A percentile compares a stretch with the other conserved stretches of the same genome.
Conservation (phyloP, 1,284 basidiomycete species). For the Mycena citricolor region DNA sequence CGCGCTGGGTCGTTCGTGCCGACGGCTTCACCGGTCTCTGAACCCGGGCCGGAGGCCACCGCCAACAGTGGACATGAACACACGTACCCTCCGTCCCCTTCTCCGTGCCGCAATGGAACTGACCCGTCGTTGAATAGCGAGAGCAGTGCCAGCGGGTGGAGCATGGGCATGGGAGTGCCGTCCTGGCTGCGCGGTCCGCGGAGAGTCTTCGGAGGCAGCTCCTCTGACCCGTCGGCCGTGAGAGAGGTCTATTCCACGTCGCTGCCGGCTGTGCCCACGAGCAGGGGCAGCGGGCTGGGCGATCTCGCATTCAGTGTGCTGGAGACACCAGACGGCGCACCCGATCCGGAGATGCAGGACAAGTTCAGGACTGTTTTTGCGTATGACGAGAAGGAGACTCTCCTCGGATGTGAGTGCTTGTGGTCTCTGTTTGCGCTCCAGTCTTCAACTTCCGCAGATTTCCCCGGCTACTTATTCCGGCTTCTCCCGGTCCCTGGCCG, state of each 20-base stretch:
- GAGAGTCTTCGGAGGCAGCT: constrained; percentile 42
- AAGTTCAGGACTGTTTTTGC: constrained; percentile 82
- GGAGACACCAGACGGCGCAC: constrained; percentile 59
- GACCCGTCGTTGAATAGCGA: constrained; percentile 29
- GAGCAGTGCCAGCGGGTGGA: constrained; percentile 49
- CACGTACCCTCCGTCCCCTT: constrained; percentile 73
- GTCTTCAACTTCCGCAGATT: constrained; percentile 64
- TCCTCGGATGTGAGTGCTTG: constrained; percentile 75
- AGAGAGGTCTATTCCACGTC: constrained; percentile 56
- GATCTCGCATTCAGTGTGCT: constrained; percentile 78
- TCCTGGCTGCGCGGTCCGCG: constrained; percentile 67
- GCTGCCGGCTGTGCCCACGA: constrained; percentile 39
- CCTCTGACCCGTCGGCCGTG: constrained; percentile 29
- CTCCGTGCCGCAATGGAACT: constrained; percentile 23
- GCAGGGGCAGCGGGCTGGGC: constrained; percentile 39
- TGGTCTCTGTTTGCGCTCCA: constrained; percentile 12
- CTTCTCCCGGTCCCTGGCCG: constrained; percentile 84
- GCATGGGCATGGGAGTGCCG: constrained; percentile 65
- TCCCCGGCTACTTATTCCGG: constrained; percentile 85
- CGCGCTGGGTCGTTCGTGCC: constrained; percentile 65
- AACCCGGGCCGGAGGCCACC: constrained; percentile 28
- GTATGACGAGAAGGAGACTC: constrained; percentile 81
- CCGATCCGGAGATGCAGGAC: constrained; percentile 67
- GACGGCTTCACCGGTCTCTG: constrained; percentile 40
- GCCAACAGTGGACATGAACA: constrained; percentile 44